phyloP scores from a whole-genome alignment of 129 eudicot species.

The Artemisia annua region DNA sequence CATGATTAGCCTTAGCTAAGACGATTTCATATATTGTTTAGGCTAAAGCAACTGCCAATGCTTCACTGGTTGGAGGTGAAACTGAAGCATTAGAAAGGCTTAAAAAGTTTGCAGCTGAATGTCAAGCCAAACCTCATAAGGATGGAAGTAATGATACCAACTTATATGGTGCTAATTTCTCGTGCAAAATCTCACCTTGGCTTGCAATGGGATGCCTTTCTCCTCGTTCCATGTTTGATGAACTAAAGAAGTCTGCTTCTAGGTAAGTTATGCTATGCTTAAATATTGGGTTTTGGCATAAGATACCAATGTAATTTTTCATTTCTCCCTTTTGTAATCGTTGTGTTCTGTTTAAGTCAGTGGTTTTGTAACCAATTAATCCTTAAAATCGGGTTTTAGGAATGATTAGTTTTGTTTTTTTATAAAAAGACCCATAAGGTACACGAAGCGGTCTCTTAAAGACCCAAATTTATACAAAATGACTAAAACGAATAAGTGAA shows the following conservation, averaged over 20 bases:
- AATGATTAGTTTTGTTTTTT: too few relatives aligned
- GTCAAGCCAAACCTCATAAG: constrained; percentile 72
- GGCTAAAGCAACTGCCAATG: constrained; percentile 77
- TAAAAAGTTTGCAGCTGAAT: constrained; percentile 74
- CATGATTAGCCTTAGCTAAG: too few relatives aligned
- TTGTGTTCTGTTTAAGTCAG: too few relatives aligned
- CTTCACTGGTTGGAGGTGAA: constrained; percentile 89
- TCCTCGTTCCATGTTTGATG: constrained; percentile 92
- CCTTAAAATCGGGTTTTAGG: too few relatives aligned
- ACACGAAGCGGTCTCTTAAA: too few relatives aligned
- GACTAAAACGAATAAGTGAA: too few relatives aligned
- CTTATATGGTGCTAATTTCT: constrained; percentile 86
- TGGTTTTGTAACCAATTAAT: too few relatives aligned
- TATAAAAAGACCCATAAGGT: too few relatives aligned
- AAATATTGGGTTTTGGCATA: neutral
- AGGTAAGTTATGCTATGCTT: constrained; percentile 40
- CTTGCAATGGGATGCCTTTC: constrained; percentile 97
- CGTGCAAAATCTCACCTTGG: constrained; percentile 97
- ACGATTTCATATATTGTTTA: constrained; percentile 20
- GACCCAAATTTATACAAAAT: too few relatives aligned
- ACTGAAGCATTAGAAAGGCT: constrained; percentile 87
- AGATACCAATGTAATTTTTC: too few relatives aligned
- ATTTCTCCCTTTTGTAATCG: neutral
- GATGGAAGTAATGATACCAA: constrained; percentile 70
- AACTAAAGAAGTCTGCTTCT: constrained; percentile 79